These are phyloP conservation scores for Telfairia occidentalis DNA, from an alignment of 331 rosid genomes.

Conservation along the genomic window DNA sequence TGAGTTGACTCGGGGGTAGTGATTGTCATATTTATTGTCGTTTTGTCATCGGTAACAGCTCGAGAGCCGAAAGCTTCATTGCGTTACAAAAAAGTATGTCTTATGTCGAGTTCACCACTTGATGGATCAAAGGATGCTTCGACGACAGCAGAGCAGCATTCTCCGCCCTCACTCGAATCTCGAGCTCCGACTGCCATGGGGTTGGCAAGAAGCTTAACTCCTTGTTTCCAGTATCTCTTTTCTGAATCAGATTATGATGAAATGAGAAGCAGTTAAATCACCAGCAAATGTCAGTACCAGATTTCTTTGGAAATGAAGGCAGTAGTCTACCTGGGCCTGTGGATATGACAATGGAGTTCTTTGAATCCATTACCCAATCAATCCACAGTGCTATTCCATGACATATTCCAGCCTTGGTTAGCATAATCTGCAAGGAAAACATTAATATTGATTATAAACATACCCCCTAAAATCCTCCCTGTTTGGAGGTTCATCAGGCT, in stretches of 20 bases:
- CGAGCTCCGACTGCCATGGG: conserved; percentile 44
- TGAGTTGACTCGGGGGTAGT: background rate
- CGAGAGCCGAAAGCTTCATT: background rate
- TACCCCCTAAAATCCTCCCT: background rate
- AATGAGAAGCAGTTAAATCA: background rate
- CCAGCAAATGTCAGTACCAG: background rate
- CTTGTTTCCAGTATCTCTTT: conserved; percentile 87
- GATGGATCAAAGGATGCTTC: conserved; percentile 61
- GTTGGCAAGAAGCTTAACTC: conserved; percentile 67
- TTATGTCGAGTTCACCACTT: conserved; percentile 37
- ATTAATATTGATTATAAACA: background rate
- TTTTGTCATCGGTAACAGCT: background rate
- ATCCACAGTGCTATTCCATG: conserved; percentile 83
- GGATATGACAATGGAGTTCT: conserved; percentile 42
- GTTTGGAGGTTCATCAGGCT: background rate
- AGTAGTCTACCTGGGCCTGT: conserved; percentile 96
- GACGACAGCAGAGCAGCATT: conserved; percentile 31
- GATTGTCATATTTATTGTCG: background rate
- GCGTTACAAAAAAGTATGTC: conserved; percentile 26
- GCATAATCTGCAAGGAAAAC: conserved; percentile 37
- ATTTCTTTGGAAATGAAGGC: background rate
- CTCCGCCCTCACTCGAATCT: conserved; percentile 12
- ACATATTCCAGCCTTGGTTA: conserved; percentile 55
- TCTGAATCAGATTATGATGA: conserved; percentile 33
- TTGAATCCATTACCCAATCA: conserved; percentile 82